Evolutionary conservation across 208 protist species (phyloP).

Genomic region (Trypanosoma lewisi): DNA sequence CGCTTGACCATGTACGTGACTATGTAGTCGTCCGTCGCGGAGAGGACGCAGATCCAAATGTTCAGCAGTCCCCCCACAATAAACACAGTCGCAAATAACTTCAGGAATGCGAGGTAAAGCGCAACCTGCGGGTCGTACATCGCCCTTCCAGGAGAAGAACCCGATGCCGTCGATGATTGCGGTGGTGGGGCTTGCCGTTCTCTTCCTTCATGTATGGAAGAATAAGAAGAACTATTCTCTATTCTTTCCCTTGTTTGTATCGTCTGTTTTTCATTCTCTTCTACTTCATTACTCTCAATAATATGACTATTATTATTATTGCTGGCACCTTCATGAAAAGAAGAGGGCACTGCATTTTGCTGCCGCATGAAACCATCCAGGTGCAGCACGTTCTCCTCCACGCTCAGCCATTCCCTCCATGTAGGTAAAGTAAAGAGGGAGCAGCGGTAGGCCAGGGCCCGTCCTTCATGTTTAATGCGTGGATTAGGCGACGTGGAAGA

Average conservation of each 20-base stretch:
- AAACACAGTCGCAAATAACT: conserved; percentile 66
- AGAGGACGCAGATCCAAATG: conserved; percentile 68
- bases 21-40: conserved; percentile 43
- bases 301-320: background rate
- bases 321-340: conserved; percentile 1
- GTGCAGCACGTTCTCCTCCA: conserved; percentile 70
- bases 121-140: conserved; percentile 74
- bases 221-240: no score
- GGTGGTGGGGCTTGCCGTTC: no score
- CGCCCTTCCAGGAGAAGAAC: no score
- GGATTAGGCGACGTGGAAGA: background rate
- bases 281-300: background rate
- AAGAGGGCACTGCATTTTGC: background rate
- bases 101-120: conserved; percentile 78
- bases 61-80: conserved; percentile 57
- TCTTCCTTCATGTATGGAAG: no score
- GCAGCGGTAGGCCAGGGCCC: conserved; percentile 50
- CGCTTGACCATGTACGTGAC: conserved; percentile 35
- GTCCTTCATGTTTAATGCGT: conserved; percentile 36
- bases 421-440: conserved; percentile 52
- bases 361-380: conserved; percentile 36
- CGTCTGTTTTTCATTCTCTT: background rate
- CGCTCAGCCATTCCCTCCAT: conserved; percentile 49
- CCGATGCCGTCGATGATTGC: no score
- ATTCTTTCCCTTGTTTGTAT: no score